Evolutionary conservation across 1,284 basidiomycete species (phyloP).

Genomic region (Coriolopsis trogii): DNA sequence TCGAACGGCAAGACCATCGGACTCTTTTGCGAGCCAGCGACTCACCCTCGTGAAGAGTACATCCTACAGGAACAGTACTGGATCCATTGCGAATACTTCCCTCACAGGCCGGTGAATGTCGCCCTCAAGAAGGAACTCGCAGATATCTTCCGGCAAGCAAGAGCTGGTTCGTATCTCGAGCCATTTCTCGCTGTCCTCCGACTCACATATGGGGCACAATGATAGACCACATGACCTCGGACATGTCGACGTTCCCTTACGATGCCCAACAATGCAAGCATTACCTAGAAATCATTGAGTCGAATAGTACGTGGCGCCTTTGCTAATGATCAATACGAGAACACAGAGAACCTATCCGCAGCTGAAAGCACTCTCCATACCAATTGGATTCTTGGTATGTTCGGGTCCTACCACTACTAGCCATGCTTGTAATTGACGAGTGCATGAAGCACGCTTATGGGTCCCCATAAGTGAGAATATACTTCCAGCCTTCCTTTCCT

Average conservation of each 20-base stretch:
- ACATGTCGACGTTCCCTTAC: conserved; percentile 31
- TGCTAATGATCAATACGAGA: no score
- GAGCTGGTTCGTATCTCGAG: conserved; percentile 19
- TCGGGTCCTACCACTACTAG: no score
- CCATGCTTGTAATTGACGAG: no score
- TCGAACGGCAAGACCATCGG: background rate
- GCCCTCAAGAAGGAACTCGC: conserved; percentile 18
- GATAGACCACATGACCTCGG: conserved; percentile 32
- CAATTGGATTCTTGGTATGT: conserved; percentile 26
- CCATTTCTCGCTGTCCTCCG: background rate
- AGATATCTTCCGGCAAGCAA: conserved; percentile 26
- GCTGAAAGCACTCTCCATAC: conserved; percentile 16
- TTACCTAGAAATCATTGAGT: conserved; percentile 25
- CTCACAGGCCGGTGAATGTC: conserved; percentile 23
- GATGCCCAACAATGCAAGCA: conserved; percentile 26
- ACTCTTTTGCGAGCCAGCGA: background rate
- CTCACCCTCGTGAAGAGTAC: conserved; percentile 16
- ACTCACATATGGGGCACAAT: background rate
- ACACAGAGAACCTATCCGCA: background rate
- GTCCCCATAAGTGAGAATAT: conserved; percentile 16
- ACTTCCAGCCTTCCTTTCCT: background rate
- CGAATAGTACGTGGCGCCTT: conserved; percentile 14
- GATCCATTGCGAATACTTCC: conserved; percentile 35
- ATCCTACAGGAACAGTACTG: conserved; percentile 34
- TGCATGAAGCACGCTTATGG: conserved; percentile 30